Evolutionary conservation across 2,329 filamentous ascomycete species (phyloP), one percentile per base, ranked within the genome.

Genomic region (Neopestalotiopsis sp.): DNA sequence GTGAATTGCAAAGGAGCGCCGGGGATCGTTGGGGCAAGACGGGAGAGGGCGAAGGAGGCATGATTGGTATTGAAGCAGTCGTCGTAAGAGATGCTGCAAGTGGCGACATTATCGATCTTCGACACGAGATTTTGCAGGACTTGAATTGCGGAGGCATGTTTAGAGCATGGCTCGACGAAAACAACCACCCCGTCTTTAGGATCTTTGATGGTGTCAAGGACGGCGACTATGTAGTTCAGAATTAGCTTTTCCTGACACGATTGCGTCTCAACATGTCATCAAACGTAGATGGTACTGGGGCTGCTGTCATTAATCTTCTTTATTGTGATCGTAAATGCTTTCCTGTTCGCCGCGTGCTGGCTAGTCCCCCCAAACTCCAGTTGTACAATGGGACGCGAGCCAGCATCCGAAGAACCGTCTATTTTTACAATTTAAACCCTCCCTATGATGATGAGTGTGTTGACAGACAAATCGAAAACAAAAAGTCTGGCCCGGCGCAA

Each of bases 131-230:
- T 5, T 81, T 95, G 17, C 92, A 90, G 78, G 92, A 95, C 74
- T 94, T 91, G 78, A 97, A 97, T 77, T 96, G 92, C 74, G 92
- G 91, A 4, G 94, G 94, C 0, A 95, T 97, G 92, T 96, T 94
- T 76, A 87, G 94, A 24, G 94, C 93, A 0, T 95, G 92, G 87
- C 82, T 92, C 24, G 88, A 93, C 71, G 86, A 90, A 4, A 76
- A 87, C 1, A 91, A 90, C 0, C 81, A 82, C 69, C 82, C 85
- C 20, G 82, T 85, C 30, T 88, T 90, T 76, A 86, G 87, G 67
- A 85, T 91, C 1, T 92, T 89, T 82, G 81, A 85, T 65, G 84
- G 87, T 68, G 71, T 74, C 12, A 68, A 71, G 20, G 68, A 68
- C 32, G 30, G 34, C 2, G 40, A 24, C 30, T 59, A 64, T 53